A percentile compares a stretch with the other conserved stretches of the same genome.
Evolutionary conservation across 768 basidiomycete species (phyloP).

Genomic region (Lentinula raphanica): DNA sequence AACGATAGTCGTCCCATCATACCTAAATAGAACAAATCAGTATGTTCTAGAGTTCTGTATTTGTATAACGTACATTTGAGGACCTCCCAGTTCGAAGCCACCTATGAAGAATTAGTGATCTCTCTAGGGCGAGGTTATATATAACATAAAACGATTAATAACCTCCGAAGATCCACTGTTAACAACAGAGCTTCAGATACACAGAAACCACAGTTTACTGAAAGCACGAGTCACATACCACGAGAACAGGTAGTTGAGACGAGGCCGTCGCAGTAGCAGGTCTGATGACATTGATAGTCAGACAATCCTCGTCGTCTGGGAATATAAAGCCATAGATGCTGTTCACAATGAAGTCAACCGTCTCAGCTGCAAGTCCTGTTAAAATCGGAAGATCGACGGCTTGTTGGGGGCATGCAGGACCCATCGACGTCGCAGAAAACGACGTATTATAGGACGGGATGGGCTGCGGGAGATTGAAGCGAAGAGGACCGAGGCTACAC

Average conservation of each 20-base stretch:
- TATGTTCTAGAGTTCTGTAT: not conserved
- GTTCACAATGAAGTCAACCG: constrained; percentile 20
- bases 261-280: constrained; percentile 33
- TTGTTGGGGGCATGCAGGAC: constrained; percentile 46
- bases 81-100: constrained; percentile 38
- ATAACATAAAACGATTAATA: constrained; percentile 3
- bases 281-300: constrained; percentile 48
- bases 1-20: constrained; percentile 41
- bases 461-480: constrained; percentile 37
- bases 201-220: not conserved
- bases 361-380: constrained; percentile 28
- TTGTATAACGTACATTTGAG: constrained; percentile 23
- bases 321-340: constrained; percentile 8
- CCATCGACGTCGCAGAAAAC: constrained; percentile 33
- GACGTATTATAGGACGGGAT: constrained; percentile 29
- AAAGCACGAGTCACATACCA: constrained; percentile 28
- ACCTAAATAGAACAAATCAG: constrained; percentile 19
- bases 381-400: constrained; percentile 28
- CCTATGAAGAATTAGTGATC: not conserved
- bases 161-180: constrained; percentile 50
- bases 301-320: constrained; percentile 13
- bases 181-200: not conserved
- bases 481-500: constrained; percentile 30
- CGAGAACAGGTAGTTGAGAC: constrained; percentile 48
- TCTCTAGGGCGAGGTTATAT: not conserved